Conservation (phyloP, 495 filamentous ascomycete genomes). For the Terfezia claveryi region DNA sequence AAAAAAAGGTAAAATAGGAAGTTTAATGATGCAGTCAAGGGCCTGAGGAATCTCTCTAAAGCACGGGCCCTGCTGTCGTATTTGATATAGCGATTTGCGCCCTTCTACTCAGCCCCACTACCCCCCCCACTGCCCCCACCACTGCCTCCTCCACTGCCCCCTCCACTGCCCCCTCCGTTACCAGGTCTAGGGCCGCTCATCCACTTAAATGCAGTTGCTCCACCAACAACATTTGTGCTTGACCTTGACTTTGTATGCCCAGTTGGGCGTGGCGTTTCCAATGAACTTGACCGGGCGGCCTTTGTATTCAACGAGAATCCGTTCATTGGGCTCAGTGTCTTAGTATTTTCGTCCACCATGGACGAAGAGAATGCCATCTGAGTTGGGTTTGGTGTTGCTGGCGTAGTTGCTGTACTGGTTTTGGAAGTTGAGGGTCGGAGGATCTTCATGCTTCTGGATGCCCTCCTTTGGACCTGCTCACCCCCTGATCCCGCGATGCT, state of each 20-base stretch:
- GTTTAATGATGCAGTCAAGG: too few relatives aligned
- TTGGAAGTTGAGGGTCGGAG: conserved; percentile 17
- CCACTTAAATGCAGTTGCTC: conserved; percentile 94
- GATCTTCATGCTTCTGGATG: conserved; percentile 16
- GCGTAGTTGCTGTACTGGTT: neutral
- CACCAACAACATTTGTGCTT: conserved; percentile 56
- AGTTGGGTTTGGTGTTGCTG: too few relatives aligned
- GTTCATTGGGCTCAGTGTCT: conserved; percentile 6
- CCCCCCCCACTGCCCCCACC: neutral
- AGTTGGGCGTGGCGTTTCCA: conserved; percentile 20
- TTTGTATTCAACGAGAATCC: conserved; percentile 15
- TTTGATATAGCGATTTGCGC: too few relatives aligned
- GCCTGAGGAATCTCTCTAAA: too few relatives aligned
- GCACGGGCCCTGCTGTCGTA: too few relatives aligned
- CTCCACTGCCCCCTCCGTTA: neutral
- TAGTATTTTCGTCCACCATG: conserved; percentile 7
- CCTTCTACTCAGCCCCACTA: too few relatives aligned
- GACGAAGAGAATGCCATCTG: neutral
- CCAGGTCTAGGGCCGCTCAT: conserved; percentile 22
- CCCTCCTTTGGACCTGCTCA: neutral
- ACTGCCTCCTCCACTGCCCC: neutral
- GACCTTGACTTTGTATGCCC: conserved; percentile 25
- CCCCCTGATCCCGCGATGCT: neutral
- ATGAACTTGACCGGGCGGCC: conserved; percentile 10
- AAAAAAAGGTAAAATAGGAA: too few relatives aligned